Percentiles rank a stretch among this genome's conserved stretches.
These are phyloP conservation scores for Saraca asoca DNA, from an alignment of 331 rosid genomes.

Conservation along the genomic window DNA sequence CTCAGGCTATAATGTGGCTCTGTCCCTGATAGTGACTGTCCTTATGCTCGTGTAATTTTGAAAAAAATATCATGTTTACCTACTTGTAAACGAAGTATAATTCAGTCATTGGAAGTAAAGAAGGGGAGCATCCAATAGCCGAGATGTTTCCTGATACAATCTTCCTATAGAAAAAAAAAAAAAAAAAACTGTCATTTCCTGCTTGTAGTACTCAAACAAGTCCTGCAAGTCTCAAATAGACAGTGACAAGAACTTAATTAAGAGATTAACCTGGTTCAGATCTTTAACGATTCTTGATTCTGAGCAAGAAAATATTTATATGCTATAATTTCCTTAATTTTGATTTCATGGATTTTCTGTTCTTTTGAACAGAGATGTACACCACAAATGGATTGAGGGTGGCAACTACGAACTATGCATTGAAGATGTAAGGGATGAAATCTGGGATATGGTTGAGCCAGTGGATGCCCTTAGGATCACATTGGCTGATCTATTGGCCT, in stretches of 20 bases:
- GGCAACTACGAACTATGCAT: conserved; percentile 98
- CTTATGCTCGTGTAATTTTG: no score
- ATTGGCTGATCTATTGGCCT: conserved; percentile 69
- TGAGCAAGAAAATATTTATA: conserved; percentile 11
- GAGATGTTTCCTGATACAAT: conserved; percentile 81
- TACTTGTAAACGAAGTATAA: neutral
- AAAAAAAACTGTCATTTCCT: conserved; percentile 79
- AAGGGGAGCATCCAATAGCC: conserved; percentile 79
- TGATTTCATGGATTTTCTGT: neutral
- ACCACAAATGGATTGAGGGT: conserved; percentile 98
- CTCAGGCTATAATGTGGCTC: no score
- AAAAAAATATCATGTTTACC: conserved; percentile 9
- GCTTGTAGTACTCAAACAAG: conserved; percentile 67
- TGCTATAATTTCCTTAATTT: neutral
- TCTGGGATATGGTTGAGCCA: conserved; percentile 99
- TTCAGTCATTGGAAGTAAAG: conserved; percentile 64
- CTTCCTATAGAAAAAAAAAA: conserved; percentile 88
- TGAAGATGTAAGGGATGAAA: conserved; percentile 96
- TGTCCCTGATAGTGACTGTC: no score
- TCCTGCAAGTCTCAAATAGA: conserved; percentile 68
- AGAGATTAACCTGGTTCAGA: neutral
- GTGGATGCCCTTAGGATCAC: conserved; percentile 75
- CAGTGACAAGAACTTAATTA: conserved; percentile 52
- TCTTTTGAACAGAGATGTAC: conserved; percentile 78
- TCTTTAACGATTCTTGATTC: neutral